Evolutionary conservation across 352 stramenopile species (phyloP).

Genomic region (Phytophthora hibernalis): DNA sequence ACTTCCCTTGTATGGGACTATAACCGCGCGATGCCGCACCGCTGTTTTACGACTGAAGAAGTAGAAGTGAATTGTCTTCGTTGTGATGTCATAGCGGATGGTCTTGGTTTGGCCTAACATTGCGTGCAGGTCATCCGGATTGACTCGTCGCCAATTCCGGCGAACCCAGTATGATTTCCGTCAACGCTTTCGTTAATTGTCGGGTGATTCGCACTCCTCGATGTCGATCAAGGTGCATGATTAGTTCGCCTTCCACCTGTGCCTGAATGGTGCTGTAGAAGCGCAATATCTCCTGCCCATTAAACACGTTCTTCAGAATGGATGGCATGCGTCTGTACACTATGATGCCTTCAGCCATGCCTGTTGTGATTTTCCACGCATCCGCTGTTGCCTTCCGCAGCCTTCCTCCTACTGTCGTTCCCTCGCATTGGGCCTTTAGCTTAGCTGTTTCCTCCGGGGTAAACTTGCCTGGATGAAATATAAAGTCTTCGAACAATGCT

Average conservation of each 20-base stretch:
- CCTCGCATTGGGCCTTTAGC: background rate
- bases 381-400: background rate
- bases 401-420: background rate
- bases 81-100: too few species aligned
- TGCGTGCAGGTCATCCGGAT: too few species aligned
- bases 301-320: background rate
- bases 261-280: conserved; percentile 4
- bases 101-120: too few species aligned
- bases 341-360: background rate
- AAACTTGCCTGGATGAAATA: background rate
- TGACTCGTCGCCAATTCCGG: too few species aligned
- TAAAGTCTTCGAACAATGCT: background rate
- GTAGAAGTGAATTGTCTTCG: too few species aligned
- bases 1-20: too few species aligned
- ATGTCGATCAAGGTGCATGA: background rate
- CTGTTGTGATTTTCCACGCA: background rate
- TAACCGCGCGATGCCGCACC: too few species aligned
- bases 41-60: too few species aligned
- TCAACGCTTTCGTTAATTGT: too few species aligned
- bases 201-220: too few species aligned
- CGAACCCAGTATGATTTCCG: too few species aligned
- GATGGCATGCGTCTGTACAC: background rate
- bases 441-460: background rate
- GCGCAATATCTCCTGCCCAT: background rate
- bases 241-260: conserved; percentile 5